Evolutionary conservation across 345 rosid species (phyloP).

Genomic region (Melaleuca alternifolia): DNA sequence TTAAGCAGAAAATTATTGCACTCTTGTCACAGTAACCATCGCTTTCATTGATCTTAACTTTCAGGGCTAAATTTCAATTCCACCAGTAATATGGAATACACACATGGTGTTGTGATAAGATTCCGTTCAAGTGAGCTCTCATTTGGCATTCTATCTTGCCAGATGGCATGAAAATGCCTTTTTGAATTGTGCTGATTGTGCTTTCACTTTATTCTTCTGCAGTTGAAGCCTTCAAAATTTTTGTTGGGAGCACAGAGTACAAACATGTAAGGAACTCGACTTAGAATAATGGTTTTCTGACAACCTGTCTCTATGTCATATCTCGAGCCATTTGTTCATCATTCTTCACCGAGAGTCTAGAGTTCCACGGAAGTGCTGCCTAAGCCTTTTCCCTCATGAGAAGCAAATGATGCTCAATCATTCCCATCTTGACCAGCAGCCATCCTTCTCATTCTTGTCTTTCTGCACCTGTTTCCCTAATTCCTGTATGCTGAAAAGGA

Average conservation of each 20-base stretch:
- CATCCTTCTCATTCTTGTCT: not conserved
- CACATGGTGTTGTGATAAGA: slow-evolving; percentile 61
- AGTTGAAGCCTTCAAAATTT: slow-evolving; percentile 76
- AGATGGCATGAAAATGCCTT: not conserved
- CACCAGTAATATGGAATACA: slow-evolving; percentile 42
- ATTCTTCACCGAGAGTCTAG: not conserved
- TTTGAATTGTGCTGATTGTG: slow-evolving; percentile 1
- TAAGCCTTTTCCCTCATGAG: not conserved
- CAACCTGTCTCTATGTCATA: not conserved
- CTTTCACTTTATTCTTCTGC: slow-evolving; percentile 17
- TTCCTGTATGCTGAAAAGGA: not conserved
- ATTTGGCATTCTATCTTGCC: not conserved
- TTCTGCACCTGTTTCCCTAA: not conserved
- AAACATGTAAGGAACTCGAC: slow-evolving; percentile 42
- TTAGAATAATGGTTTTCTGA: not conserved
- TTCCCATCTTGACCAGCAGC: not conserved
- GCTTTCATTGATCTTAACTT: not conserved
- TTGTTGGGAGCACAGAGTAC: slow-evolving; percentile 49
- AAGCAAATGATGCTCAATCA: not conserved
- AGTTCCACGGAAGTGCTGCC: not conserved
- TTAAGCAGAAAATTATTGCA: not conserved
- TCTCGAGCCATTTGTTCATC: not conserved
- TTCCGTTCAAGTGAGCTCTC: slow-evolving; percentile 54
- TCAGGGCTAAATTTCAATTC: slow-evolving; percentile 67
- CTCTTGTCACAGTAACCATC: not conserved